Base-by-base conservation (phyloP, 805 yeast genomes). In the Candida nitratophila region DNA sequence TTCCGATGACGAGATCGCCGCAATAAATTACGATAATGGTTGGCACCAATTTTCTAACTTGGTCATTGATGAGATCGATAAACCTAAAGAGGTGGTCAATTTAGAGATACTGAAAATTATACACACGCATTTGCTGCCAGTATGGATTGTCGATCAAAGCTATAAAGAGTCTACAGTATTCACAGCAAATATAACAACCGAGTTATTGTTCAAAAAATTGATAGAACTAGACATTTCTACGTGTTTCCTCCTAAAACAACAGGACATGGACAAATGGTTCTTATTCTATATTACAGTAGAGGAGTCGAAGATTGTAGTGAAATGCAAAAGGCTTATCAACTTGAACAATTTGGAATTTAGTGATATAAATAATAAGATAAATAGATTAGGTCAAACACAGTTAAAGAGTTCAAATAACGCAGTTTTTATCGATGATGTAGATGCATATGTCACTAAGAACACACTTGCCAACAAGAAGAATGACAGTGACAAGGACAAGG, bases 271-370 rank as follows among this genome's bases (percentile, higher is more conserved):
- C 42, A 21, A 24, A 24, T 8, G 40, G 16, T 29, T 29, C 14
- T 4, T 48, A 1, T 30, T 46, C 24, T 27, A 50, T 14, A 54
- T 52, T 21, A 15, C 43, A 26, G 50, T 48, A 12, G 27, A 37
- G 14, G 50, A 49, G 11, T 30, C 39, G n/a, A 47, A 48, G 31
- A 50, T 50, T 29, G 51, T 47, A 24, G 48, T 45, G 30, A 47
- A 48, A 40, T 51, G 32, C 14, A 29, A 29, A n/a, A 29, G 14
- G 14, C 14, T 29, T 10, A 29, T 29, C 14, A n/a, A 29, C n/a
- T 29, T 29, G 32, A 29, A 29, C 14, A 29, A 29, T 7, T 10
- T 24, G 27, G 10, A 24, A 24, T 24, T 10, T 7, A 29, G 4
- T 7, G n/a, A 7, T 29, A 4, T 6, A 11, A 32, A 32, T 32